phyloP scores from a whole-genome alignment of 176 grass and related monocot genomes.

The Oryza punctata region DNA sequence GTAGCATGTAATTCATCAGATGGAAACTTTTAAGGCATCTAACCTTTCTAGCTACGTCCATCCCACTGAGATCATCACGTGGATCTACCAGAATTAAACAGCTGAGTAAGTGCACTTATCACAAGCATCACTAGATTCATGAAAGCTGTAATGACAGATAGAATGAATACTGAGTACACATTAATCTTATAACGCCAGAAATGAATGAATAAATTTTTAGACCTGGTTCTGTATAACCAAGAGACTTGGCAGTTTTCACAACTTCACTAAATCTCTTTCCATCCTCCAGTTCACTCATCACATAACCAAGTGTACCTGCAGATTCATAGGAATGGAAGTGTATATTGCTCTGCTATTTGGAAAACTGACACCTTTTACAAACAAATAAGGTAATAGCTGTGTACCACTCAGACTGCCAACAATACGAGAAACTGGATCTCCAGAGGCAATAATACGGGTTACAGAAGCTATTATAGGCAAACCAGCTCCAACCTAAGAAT shows the following conservation, averaged over 20 bases:
- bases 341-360: no score
- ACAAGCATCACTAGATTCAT: neutral
- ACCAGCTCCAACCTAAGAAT: slow-evolving; percentile 86
- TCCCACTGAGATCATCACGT: slow-evolving; percentile 89
- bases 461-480: slow-evolving; percentile 91
- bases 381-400: neutral
- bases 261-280: slow-evolving; percentile 85
- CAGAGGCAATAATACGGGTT: slow-evolving; percentile 74
- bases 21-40: slow-evolving; percentile 2
- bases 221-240: slow-evolving; percentile 98
- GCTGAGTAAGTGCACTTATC: slow-evolving; percentile 22
- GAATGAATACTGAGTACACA: neutral
- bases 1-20: neutral
- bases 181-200: neutral
- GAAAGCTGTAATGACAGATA: neutral
- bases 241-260: slow-evolving; percentile 76
- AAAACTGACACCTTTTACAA: no score
- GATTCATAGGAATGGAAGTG: neutral
- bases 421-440: slow-evolving; percentile 81
- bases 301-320: slow-evolving; percentile 92
- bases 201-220: neutral
- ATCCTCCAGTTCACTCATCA: slow-evolving; percentile 92
- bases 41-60: slow-evolving; percentile 98
- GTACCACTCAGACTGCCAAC: slow-evolving; percentile 90
- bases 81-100: slow-evolving; percentile 66